A percentile compares a stretch with the other conserved stretches of the same genome.
Evolutionary conservation across 2,329 filamentous ascomycete species (phyloP).

Genomic region (Colletotrichum kahawae): DNA sequence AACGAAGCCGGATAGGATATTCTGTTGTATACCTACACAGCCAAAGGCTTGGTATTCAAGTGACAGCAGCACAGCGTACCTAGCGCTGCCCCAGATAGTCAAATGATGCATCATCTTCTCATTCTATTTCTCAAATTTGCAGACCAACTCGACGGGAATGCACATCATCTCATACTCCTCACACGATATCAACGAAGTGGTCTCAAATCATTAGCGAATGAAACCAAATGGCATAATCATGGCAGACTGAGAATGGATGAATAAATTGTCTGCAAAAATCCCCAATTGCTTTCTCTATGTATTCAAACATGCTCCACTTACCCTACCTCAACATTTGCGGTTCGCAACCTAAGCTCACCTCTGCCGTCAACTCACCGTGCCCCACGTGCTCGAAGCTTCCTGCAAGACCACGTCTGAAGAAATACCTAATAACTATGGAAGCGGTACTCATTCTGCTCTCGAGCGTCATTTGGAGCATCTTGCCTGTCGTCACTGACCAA

Average conservation of each 20-base stretch:
- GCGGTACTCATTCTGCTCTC: neutral
- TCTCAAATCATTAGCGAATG: neutral
- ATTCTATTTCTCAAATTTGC: neutral
- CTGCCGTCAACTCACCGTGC: neutral
- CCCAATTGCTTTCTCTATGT: neutral
- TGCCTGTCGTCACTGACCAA: neutral
- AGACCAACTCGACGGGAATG: neutral
- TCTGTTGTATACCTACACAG: neutral
- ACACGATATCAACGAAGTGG: neutral
- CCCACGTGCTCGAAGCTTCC: neutral
- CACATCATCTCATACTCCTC: neutral
- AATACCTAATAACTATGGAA: neutral
- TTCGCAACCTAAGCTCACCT: neutral
- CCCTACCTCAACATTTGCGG: neutral
- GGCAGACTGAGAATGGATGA: no score
- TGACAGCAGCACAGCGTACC: neutral
- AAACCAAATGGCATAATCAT: fast-evolving
- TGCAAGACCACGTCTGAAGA: neutral
- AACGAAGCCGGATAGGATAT: neutral
- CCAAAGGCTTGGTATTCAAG: neutral
- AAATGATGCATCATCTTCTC: neutral
- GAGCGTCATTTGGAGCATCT: neutral
- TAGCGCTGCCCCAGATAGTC: neutral
- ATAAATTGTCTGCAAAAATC: neutral
- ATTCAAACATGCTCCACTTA: neutral